These are phyloP conservation scores for Prunus kanzakura DNA, from an alignment of 306 rosid species.

Conservation along the genomic window DNA sequence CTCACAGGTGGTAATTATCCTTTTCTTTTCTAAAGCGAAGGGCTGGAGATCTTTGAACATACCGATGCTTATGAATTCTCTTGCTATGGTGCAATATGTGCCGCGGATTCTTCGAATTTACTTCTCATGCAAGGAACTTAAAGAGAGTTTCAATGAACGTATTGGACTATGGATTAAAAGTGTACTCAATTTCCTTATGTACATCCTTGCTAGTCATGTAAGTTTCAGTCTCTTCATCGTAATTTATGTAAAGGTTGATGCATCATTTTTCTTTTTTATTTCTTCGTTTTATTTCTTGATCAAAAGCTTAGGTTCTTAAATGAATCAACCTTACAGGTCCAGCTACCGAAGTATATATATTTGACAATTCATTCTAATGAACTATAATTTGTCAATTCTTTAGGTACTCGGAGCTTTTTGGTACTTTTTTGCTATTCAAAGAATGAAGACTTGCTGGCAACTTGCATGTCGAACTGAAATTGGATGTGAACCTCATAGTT, in stretches of 20 bases:
- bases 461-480: not conserved
- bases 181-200: slow-evolving; percentile 21
- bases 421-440: slow-evolving; percentile 22
- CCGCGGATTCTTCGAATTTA: slow-evolving; percentile 18
- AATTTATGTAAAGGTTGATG: too few species aligned
- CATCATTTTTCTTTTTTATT: too few species aligned
- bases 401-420: slow-evolving; percentile 31
- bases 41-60: not conserved
- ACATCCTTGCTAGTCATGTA: slow-evolving; percentile 31
- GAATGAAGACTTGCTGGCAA: slow-evolving; percentile 19
- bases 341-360: too few species aligned
- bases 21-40: not conserved
- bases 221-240: not conserved
- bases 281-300: too few species aligned
- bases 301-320: too few species aligned
- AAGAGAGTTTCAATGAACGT: not conserved
- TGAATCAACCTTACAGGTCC: too few species aligned
- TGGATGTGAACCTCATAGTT: not conserved
- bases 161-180: not conserved
- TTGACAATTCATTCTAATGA: not conserved
- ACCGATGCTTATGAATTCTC: slow-evolving; percentile 6
- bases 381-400: not conserved
- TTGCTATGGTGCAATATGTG: slow-evolving; percentile 21
- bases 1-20: slow-evolving; percentile 13
- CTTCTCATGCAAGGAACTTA: slow-evolving; percentile 1